Base-by-base conservation (phyloP, 257 asterid species). In the Voacanga thouarsii region DNA sequence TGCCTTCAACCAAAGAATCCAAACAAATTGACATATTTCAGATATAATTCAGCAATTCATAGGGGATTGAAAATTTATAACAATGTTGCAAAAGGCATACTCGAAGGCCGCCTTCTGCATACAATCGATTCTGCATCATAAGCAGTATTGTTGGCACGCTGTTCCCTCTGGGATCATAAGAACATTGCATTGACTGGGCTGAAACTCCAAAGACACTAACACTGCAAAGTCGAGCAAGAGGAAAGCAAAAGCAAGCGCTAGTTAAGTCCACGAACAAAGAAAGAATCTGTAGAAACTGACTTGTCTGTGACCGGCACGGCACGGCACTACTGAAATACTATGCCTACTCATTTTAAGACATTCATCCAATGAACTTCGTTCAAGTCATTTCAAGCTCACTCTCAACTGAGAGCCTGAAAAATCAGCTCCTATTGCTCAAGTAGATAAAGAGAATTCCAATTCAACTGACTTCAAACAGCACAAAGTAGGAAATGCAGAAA, bases 121-220 rank as follows among this genome's bases (percentile, higher is more conserved):
- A 91, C 77, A 93, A 77, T 28, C 90, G 89, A 69, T 72, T 82
- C 71, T 91, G 98, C 97, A 93, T 86, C 87, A 87, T 80, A 28
- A 93, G 94, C 37, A 93, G 97, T 79, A 91, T 84, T 3, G 90
- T 90, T 12, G 97, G 98, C 71, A 91, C 92, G 59, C 97, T 88
- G 85, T 93, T 90, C 76, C 98, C 98, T 81, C 94, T 87, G 3
- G 61, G 44, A 82, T 93, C 97, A 81, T 84, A 85, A 5, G 93
- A 86, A 79, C 98, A 93, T 79, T 91, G 97, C 98, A 93, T 91
- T 11, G 98, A 93, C 80, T 91, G 86, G 33, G 97, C 91, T 37
- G 96, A 93, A 75, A 93, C 97, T 71, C 98, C 98, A 80, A 91
- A 93, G 4, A 91, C 98, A 76, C 91, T 86, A 7, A 87, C 89